Evolutionary conservation across 371 early-diverging fungal genomes (phyloP).

Genomic region (Mucor mucedo): DNA sequence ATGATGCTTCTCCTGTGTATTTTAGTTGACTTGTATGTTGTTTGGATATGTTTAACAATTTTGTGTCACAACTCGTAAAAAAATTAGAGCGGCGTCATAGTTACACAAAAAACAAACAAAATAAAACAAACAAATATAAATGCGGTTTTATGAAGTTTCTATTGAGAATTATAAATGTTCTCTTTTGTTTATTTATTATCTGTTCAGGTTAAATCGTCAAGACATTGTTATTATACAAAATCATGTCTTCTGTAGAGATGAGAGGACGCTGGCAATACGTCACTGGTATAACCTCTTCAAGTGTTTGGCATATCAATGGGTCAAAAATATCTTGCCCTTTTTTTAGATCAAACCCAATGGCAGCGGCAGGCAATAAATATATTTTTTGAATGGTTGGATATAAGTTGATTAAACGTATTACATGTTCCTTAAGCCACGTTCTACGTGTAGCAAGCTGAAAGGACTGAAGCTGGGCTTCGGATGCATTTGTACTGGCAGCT

Average conservation of each 20-base stretch:
- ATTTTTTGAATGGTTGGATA: conserved; percentile 21
- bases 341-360: conserved; percentile 3
- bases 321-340: not conserved
- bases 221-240: conserved; percentile 6
- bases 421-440: conserved; percentile 28
- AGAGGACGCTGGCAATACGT: not conserved
- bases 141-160: too few relatives aligned
- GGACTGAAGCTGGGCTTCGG: conserved; percentile 2
- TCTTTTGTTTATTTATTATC: too few relatives aligned
- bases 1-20: too few relatives aligned
- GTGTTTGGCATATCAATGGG: not conserved
- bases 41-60: too few relatives aligned
- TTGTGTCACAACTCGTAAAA: too few relatives aligned
- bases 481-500: not conserved
- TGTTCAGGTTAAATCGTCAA: not conserved
- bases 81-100: too few relatives aligned
- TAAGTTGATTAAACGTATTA: conserved; percentile 13
- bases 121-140: too few relatives aligned
- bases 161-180: too few relatives aligned
- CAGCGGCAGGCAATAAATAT: conserved; percentile 13
- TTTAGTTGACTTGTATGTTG: too few relatives aligned
- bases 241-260: not conserved
- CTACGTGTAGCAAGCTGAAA: conserved; percentile 22
- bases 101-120: too few relatives aligned
- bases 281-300: conserved; percentile 1